phyloP scores from a whole-genome alignment of 2,329 filamentous ascomycete species.

The Trichoderma atroviride region DNA sequence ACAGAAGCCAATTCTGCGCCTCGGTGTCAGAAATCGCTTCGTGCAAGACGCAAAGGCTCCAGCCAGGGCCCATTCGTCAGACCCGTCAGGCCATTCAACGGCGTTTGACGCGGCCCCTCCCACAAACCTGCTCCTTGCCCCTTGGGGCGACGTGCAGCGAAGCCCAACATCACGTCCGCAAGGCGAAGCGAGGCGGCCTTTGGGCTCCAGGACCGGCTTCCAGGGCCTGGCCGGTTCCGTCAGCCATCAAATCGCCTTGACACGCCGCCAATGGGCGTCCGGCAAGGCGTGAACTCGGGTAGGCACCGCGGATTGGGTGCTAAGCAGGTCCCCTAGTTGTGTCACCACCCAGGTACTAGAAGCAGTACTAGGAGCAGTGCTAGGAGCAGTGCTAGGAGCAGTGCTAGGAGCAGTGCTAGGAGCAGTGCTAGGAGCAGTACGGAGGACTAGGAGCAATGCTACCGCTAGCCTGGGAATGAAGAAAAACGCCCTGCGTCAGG shows the following conservation, averaged over 20 bases:
- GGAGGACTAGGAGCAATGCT: not conserved
- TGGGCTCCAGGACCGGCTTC: constrained; percentile 17
- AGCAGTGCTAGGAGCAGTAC: too few species aligned
- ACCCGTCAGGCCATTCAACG: constrained; percentile 23
- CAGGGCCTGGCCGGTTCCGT: not conserved
- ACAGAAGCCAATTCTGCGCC: not conserved
- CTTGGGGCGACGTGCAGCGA: constrained; percentile 27
- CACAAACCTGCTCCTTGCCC: not conserved
- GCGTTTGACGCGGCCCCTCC: constrained; percentile 19
- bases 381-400: not conserved
- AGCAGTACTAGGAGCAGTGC: not conserved
- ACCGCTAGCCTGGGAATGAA: not conserved
- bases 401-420: not conserved
- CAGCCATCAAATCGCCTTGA: constrained; percentile 12
- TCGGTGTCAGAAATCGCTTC: constrained; percentile 26
- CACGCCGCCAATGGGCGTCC: constrained; percentile 6
- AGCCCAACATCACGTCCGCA: constrained; percentile 20
- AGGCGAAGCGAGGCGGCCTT: constrained; percentile 24
- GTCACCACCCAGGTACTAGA: not conserved
- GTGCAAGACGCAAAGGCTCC: constrained; percentile 15
- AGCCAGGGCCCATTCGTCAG: constrained; percentile 14
- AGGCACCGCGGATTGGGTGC: constrained; percentile 6
- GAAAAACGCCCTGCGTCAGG: not conserved
- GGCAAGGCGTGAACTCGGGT: constrained; percentile 1
- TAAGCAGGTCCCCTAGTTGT: constrained; percentile 16